These are phyloP conservation scores for Cytospora schulzeri DNA, from an alignment of 2,329 filamentous ascomycete species.

Conservation along the genomic window DNA sequence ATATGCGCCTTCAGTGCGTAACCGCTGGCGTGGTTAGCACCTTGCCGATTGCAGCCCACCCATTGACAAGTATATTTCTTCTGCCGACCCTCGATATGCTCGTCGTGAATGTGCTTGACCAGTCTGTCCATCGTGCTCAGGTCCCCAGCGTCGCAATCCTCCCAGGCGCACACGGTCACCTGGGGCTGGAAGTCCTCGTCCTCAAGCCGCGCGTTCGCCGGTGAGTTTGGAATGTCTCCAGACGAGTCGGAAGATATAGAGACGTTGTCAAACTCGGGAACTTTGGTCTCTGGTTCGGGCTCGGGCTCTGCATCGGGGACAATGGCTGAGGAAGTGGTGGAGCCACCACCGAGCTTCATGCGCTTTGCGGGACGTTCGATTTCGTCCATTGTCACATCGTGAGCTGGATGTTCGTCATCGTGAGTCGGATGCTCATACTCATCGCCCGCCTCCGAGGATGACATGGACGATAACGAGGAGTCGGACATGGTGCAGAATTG, in stretches of 20 bases:
- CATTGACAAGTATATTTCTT: constrained; percentile 99
- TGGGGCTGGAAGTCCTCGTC: constrained; percentile 78
- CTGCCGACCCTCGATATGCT: constrained; percentile 89
- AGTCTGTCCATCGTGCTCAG: constrained; percentile 79
- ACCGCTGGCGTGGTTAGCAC: constrained; percentile 87
- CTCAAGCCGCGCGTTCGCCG: constrained; percentile 66
- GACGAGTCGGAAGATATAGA: constrained; percentile 75
- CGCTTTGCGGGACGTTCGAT: constrained; percentile 50
- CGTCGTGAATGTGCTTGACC: constrained; percentile 84
- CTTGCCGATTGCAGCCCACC: constrained; percentile 85
- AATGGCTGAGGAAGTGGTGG: constrained; percentile 48
- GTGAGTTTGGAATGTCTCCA: constrained; percentile 77
- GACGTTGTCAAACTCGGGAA: constrained; percentile 55
- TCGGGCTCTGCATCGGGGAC: constrained; percentile 49
- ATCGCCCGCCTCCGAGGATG: constrained; percentile 42
- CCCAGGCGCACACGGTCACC: constrained; percentile 77
- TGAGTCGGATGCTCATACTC: constrained; percentile 50
- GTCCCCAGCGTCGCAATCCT: constrained; percentile 71
- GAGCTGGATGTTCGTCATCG: constrained; percentile 49
- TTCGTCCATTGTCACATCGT: constrained; percentile 43
- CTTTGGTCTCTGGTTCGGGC: constrained; percentile 52
- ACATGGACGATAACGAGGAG: constrained; percentile 52
- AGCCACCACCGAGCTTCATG: constrained; percentile 47
- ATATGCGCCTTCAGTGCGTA: constrained; percentile 97
- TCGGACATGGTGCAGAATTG: constrained; percentile 35